Base-by-base conservation (phyloP, 257 asterid species). In the Jasminum sambac region DNA sequence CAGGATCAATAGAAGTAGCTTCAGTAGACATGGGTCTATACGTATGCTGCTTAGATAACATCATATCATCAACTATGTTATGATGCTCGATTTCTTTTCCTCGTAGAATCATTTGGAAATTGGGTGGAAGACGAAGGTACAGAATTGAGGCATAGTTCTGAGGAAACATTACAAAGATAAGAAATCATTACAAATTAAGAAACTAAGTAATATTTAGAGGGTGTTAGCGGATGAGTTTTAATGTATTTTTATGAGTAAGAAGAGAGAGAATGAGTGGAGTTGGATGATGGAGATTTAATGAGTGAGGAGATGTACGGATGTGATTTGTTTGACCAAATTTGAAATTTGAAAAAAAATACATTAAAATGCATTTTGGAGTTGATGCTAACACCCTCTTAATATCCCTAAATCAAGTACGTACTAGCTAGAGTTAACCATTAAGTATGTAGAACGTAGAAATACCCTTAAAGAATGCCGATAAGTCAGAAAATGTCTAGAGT, bases 381-480 rank as follows among this genome's bases (percentile, higher is more conserved):
- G n/a, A n/a, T n/a, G n/a, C n/a, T n/a, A n/a, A n/a, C n/a, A n/a
- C n/a, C n/a, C n/a, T n/a, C n/a, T n/a, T n/a, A n/a, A n/a, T n/a
- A n/a, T n/a, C n/a, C n/a, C n/a, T n/a, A n/a, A n/a, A n/a, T n/a
- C n/a, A n/a, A n/a, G n/a, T n/a, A n/a, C n/a, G n/a, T n/a, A n/a
- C n/a, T n/a, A n/a, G 36, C 36, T 1, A 30, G 36, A 1, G 36
- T 30, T 30, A 30, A 30, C 36, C 4, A 30, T 30, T 30, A 19
- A 61, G 16, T 8, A 43, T 72, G 21, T 41, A n/a, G 34, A 41
- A 17, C 68, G 36, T 57, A 12, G 69, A 13, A 23, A 26, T 84
- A 87, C 96, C 88, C 96, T 92, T 63, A 88, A 17, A 8, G 98
- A 92, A 73, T 92, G 98, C 8, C 84, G 88, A 70, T 83, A 92